Evolutionary conservation across 2,329 filamentous ascomycete genomes (phyloP).

Genomic region (Fusarium staphyleae): DNA sequence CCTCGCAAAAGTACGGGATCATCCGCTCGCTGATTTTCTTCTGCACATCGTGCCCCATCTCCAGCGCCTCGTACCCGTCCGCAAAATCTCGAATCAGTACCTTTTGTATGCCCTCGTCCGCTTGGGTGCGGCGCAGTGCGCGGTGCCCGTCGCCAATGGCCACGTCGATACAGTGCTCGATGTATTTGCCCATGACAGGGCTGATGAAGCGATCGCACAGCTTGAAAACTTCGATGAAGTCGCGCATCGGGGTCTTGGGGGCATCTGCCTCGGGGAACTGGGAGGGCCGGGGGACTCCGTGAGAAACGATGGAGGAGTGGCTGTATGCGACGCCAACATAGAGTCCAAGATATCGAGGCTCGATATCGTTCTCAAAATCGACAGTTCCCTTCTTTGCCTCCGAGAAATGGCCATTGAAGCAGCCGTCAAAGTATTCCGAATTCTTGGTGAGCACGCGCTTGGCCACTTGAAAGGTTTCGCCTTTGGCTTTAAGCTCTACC

Average conservation of each 20-base stretch:
- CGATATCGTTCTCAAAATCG: slow-evolving; percentile 43
- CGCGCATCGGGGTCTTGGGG: slow-evolving; percentile 41
- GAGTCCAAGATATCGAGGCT: slow-evolving; percentile 45
- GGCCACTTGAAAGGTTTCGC: slow-evolving; percentile 43
- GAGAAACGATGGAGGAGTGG: slow-evolving; percentile 45
- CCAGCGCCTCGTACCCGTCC: slow-evolving; percentile 46
- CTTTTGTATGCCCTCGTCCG: slow-evolving; percentile 42
- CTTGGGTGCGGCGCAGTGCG: slow-evolving; percentile 41
- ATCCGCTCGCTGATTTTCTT: slow-evolving; percentile 34
- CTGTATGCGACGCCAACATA: slow-evolving; percentile 48
- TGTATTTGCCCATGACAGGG: slow-evolving; percentile 40
- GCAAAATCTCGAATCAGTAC: slow-evolving; percentile 46
- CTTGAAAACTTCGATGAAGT: slow-evolving; percentile 48
- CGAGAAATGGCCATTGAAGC: slow-evolving; percentile 39
- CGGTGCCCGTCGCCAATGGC: slow-evolving; percentile 45
- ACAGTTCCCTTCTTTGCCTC: slow-evolving; percentile 42
- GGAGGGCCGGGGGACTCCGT: slow-evolving; percentile 35
- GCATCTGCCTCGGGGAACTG: slow-evolving; percentile 39
- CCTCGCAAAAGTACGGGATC: slow-evolving; percentile 46
- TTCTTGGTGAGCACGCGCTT: slow-evolving; percentile 42
- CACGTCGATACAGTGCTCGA: slow-evolving; percentile 42
- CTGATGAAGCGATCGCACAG: slow-evolving; percentile 49
- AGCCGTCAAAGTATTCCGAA: slow-evolving; percentile 47
- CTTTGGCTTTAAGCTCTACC: slow-evolving; percentile 42
- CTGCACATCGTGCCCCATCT: slow-evolving; percentile 34